Conservation (phyloP, 805 yeast genomes). For the Metschnikowia gelsemii region DNA sequence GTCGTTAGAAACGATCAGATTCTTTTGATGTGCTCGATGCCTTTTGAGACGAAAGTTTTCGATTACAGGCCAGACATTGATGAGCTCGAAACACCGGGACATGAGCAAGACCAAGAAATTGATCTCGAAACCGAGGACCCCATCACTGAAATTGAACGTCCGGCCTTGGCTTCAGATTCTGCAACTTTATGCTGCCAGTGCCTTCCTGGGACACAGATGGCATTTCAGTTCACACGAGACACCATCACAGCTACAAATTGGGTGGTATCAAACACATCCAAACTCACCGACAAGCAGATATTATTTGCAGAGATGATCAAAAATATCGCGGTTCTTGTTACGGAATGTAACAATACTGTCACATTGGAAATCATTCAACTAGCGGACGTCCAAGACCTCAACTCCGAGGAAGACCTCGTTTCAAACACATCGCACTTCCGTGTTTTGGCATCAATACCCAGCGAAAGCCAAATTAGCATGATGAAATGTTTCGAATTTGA, state of each 20-base stretch:
- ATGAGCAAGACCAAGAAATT: slow-evolving; percentile 20
- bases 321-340: slow-evolving; percentile 7
- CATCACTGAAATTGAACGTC: slow-evolving; percentile 28
- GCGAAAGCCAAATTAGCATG: slow-evolving; percentile 2
- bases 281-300: slow-evolving; percentile 2
- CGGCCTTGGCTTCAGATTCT: slow-evolving; percentile 16
- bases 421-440: neutral
- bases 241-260: slow-evolving; percentile 26
- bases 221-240: slow-evolving; percentile 30
- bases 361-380: slow-evolving; percentile 3
- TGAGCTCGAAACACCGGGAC: slow-evolving; percentile 26
- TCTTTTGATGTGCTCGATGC: slow-evolving; percentile 36
- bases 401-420: neutral
- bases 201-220: slow-evolving; percentile 14
- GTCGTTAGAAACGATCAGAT: slow-evolving; percentile 20
- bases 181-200: slow-evolving; percentile 20
- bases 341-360: neutral
- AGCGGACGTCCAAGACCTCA: neutral
- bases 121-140: slow-evolving; percentile 18
- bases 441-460: slow-evolving; percentile 3
- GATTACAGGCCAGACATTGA: slow-evolving; percentile 30
- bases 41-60: slow-evolving; percentile 39
- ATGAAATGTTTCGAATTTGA: slow-evolving; percentile 1
- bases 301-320: slow-evolving; percentile 10
- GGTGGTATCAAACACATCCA: slow-evolving; percentile 1